Evolutionary conservation across 352 stramenopile species (phyloP), one percentile per base, ranked within the genome.

Genomic region (Pseudoperonospora humuli): DNA sequence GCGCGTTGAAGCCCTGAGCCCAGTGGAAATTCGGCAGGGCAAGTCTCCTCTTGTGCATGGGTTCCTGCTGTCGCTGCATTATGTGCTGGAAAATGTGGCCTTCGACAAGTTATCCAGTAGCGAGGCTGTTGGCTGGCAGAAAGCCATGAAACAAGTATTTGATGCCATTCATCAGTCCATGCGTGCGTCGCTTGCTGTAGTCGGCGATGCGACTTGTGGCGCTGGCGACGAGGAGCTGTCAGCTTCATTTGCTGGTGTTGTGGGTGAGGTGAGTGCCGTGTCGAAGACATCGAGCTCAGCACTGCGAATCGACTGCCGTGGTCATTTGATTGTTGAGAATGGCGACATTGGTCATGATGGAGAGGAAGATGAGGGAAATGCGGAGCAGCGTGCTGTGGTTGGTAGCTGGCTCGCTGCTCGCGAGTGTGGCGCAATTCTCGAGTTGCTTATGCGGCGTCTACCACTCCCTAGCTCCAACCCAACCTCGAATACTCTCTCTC

Each of bases 351-450:
- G 39, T 18, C 50, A 54, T 0, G 44, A 65, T n/a, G 64, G 62
- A 15, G 67, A 67, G 7, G 57, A 65, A 20, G 67, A 76, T 7
- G 71, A 64, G 25, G 70, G 49, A 15, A 76, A 86, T 27, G 55
- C 64, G 3, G 65, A 84, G 19, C 78, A 93, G 39, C 77, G 78
- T 23, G 80, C 81, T 3, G 82, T 96, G 0, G 77, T 94, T 0
- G 78, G 80, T 13, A 91, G 76, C 43, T 96, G 85, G 85, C 68
- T 95, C 5, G 72, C 85, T 3, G 81, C 80, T 39, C 77, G 84
- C 15, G 85, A 94, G 46, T 84, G 76, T 25, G 81, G 78, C 7
- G 72, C 71, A 2, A 89, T 89, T 45, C 53, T 95, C 21, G 68
- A 88, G 15, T 55, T 81, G 27, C 52, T 95, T 1, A 84, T 95